These are phyloP conservation scores for Pyrenochaeta sp. DNA, from an alignment of 2,329 filamentous ascomycete genomes.

Conservation along the genomic window DNA sequence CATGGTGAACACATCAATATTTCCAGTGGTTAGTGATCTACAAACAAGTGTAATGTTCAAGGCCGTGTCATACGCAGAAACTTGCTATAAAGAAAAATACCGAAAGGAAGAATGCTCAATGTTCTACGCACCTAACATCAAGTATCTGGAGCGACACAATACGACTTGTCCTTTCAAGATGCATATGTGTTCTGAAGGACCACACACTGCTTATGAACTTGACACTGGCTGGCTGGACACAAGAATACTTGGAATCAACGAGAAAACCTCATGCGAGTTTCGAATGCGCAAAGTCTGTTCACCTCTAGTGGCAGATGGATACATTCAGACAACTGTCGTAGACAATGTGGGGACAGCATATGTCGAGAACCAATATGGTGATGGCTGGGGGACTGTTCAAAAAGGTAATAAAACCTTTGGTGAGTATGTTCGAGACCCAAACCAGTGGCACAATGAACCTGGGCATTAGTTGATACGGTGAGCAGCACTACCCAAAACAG, in stretches of 20 bases:
- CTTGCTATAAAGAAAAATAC: slow-evolving; percentile 2
- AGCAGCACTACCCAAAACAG: neutral
- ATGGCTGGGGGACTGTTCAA: slow-evolving; percentile 6
- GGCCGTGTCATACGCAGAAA: slow-evolving; percentile 10
- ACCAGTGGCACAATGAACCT: neutral
- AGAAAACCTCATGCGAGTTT: slow-evolving; percentile 9
- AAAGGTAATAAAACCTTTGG: slow-evolving; percentile 11
- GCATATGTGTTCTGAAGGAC: slow-evolving; percentile 5
- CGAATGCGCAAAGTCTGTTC: slow-evolving; percentile 13
- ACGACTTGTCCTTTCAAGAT: slow-evolving; percentile 9
- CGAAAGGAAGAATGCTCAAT: neutral
- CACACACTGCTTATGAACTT: slow-evolving; percentile 9
- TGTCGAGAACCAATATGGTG: slow-evolving; percentile 15
- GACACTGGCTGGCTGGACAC: slow-evolving; percentile 11
- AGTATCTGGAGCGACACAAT: slow-evolving; percentile 6
- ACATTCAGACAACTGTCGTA: neutral
- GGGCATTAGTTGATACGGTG: slow-evolving; percentile 4
- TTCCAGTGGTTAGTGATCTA: slow-evolving; percentile 5
- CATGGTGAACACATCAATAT: slow-evolving; percentile 9
- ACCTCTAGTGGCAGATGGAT: slow-evolving; percentile 5
- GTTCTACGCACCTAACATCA: slow-evolving; percentile 4
- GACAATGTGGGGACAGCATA: neutral
- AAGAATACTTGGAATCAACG: slow-evolving; percentile 12
- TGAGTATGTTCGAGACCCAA: slow-evolving; percentile 7
- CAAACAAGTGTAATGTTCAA: slow-evolving; percentile 5